phyloP scores from a whole-genome alignment of 306 rosid species.

The Inga laurina region DNA sequence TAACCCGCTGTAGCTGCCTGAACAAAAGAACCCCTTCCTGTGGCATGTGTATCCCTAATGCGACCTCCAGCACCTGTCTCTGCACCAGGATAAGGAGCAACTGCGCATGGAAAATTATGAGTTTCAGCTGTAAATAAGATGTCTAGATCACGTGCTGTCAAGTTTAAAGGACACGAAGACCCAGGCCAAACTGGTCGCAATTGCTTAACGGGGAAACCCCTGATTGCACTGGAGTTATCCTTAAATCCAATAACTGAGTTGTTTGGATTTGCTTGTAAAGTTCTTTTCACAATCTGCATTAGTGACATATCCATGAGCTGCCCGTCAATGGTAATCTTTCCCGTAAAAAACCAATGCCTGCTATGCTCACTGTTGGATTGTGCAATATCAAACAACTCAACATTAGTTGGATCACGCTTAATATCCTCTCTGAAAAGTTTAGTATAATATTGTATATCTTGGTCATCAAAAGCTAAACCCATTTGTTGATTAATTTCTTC shows the following conservation, averaged over 20 bases:
- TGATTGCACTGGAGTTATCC: slow-evolving; percentile 95
- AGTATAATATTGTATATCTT: slow-evolving; percentile 79
- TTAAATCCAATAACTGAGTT: slow-evolving; percentile 91
- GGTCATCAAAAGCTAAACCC: slow-evolving; percentile 95
- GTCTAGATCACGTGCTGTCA: slow-evolving; percentile 53
- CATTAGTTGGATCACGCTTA: slow-evolving; percentile 78
- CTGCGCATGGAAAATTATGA: slow-evolving; percentile 96
- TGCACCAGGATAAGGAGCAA: slow-evolving; percentile 96
- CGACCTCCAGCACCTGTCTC: slow-evolving; percentile 98
- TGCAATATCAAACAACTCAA: slow-evolving; percentile 89
- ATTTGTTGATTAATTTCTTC: slow-evolving; percentile 82
- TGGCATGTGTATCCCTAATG: slow-evolving; percentile 92
- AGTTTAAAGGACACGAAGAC: slow-evolving; percentile 52
- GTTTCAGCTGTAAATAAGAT: slow-evolving; percentile 92
- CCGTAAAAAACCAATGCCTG: slow-evolving; percentile 94
- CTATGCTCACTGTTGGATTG: slow-evolving; percentile 95
- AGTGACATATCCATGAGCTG: slow-evolving; percentile 67
- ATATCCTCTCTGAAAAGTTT: slow-evolving; percentile 80
- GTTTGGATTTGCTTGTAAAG: slow-evolving; percentile 75
- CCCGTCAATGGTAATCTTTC: slow-evolving; percentile 75
- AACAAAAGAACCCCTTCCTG: slow-evolving; percentile 92
- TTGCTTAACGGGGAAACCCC: slow-evolving; percentile 70
- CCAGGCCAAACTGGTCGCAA: slow-evolving; percentile 77
- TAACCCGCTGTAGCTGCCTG: slow-evolving; percentile 93
- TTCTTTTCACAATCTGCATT: slow-evolving; percentile 94